Percentiles rank a stretch among this genome's conserved stretches.
Evolutionary conservation across 305 asterid species (phyloP).

Genomic region (Fraxinus xanthoxyloides): DNA sequence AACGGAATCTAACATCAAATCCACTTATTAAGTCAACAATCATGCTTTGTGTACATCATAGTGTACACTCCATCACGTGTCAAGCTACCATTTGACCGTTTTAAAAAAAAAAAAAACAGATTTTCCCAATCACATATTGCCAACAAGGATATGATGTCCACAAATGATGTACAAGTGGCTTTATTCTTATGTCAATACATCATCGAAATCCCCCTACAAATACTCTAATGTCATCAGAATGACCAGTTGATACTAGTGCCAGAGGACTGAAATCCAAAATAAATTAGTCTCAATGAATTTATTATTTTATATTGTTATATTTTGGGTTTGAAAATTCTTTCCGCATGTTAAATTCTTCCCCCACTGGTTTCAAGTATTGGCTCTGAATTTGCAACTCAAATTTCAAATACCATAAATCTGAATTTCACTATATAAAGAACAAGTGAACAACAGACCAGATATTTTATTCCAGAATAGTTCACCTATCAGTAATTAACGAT

Average conservation of each 20-base stretch:
- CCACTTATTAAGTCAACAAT: slow-evolving; percentile 26
- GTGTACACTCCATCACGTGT: background rate
- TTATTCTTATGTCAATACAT: background rate
- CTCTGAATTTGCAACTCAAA: background rate
- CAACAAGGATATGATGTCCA: background rate
- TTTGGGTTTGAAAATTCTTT: background rate
- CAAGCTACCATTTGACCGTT: background rate
- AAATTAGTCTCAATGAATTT: background rate
- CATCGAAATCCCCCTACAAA: slow-evolving; percentile 22
- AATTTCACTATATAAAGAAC: slow-evolving; percentile 8
- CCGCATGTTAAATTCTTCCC: background rate
- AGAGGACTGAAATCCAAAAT: background rate
- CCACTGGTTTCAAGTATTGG: background rate
- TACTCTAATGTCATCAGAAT: slow-evolving; percentile 25
- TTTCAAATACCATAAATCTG: background rate
- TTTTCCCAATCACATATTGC: background rate
- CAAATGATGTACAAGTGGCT: background rate
- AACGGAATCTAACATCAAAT: slow-evolving; percentile 38
- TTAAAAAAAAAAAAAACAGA: too few relatives aligned
- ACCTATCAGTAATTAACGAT: background rate
- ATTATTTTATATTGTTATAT: background rate
- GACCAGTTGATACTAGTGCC: slow-evolving; percentile 2
- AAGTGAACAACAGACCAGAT: background rate
- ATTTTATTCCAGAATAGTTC: slow-evolving; percentile 3
- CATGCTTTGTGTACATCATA: background rate